Percentiles rank a stretch among this genome's conserved stretches.
Evolutionary conservation across 2,329 filamentous ascomycete species (phyloP).

Genomic region (Chrysoporthe deuterocubensis): DNA sequence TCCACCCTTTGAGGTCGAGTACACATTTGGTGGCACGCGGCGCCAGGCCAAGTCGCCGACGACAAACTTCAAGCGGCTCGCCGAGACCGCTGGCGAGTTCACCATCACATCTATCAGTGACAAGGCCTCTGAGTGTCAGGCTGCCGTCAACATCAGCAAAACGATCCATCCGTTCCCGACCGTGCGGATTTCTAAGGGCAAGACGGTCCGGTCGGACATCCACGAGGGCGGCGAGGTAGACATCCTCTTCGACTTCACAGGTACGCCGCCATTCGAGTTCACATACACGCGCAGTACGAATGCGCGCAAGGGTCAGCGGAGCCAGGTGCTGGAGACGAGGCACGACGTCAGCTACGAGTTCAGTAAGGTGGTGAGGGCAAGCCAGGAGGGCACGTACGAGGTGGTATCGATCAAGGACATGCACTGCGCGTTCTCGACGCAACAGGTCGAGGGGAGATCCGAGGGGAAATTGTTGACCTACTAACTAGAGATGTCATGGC

Average conservation of each 20-base stretch:
- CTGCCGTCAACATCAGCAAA: conserved; percentile 77
- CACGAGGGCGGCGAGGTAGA: conserved; percentile 95
- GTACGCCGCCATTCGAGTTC: conserved; percentile 95
- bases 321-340: conserved; percentile 84
- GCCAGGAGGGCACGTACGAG: conserved; percentile 95
- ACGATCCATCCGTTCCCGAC: conserved; percentile 90
- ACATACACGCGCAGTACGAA: conserved; percentile 94
- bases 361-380: conserved; percentile 79
- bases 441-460: conserved; percentile 57
- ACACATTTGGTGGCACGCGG: conserved; percentile 79
- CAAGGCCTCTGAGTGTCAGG: conserved; percentile 84
- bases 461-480: conserved; percentile 44
- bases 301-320: conserved; percentile 77
- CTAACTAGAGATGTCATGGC: conserved; percentile 23
- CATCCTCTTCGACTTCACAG: conserved; percentile 93
- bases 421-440: conserved; percentile 85
- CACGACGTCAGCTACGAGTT: conserved; percentile 85
- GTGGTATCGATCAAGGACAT: conserved; percentile 95
- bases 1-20: conserved; percentile 90
- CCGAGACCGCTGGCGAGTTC: conserved; percentile 88
- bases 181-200: conserved; percentile 86
- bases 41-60: conserved; percentile 79
- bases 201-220: conserved; percentile 82
- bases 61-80: conserved; percentile 89
- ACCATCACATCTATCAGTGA: conserved; percentile 86